These are phyloP conservation scores for Amphichorda felina DNA, from an alignment of 2,329 filamentous ascomycete species.

Conservation along the genomic window DNA sequence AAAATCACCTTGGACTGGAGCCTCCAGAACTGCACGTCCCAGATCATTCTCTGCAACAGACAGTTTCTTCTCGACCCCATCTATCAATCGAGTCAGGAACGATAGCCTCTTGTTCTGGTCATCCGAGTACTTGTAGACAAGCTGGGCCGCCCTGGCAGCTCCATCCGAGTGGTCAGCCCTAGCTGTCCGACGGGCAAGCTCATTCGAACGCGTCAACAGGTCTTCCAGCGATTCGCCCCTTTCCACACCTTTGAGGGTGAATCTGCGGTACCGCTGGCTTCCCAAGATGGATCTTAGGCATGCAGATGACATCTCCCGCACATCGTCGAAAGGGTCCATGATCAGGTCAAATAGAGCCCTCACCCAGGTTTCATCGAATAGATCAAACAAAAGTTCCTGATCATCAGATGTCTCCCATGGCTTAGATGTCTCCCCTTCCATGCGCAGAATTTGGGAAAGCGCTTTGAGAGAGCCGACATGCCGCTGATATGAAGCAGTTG, in stretches of 20 bases:
- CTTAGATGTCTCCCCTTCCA: constrained; percentile 47
- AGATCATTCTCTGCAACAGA: constrained; percentile 51
- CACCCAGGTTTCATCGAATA: constrained; percentile 37
- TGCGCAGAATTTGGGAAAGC: constrained; percentile 52
- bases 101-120: constrained; percentile 26
- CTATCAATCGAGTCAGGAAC: constrained; percentile 46
- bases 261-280: constrained; percentile 16
- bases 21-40: constrained; percentile 50
- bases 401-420: constrained; percentile 25
- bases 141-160: constrained; percentile 62
- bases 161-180: constrained; percentile 90
- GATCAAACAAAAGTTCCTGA: constrained; percentile 25
- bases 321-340: constrained; percentile 87
- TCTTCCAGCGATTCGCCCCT: constrained; percentile 18
- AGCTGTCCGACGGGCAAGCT: constrained; percentile 55
- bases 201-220: constrained; percentile 41
- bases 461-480: constrained; percentile 73
- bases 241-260: constrained; percentile 4
- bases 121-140: constrained; percentile 50
- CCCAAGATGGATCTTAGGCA: constrained; percentile 38
- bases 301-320: constrained; percentile 47
- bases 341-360: constrained; percentile 66
- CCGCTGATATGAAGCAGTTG: constrained; percentile 80
- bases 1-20: constrained; percentile 59
- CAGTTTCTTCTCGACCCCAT: constrained; percentile 53